phyloP scores from a whole-genome alignment of 768 basidiomycete genomes.

The Gymnopilus junonius region DNA sequence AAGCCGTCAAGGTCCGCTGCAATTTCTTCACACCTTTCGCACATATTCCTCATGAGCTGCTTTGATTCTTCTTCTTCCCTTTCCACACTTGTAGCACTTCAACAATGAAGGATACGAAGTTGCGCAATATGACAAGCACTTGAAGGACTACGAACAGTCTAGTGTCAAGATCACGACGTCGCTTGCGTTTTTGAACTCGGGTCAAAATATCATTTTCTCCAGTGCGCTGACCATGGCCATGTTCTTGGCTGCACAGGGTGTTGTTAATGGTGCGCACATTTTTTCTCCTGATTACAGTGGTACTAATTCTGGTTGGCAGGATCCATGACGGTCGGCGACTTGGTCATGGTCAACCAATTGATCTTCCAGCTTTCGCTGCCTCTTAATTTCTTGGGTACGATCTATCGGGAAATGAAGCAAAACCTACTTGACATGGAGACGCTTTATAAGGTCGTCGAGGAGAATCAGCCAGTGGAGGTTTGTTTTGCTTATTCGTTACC shows the following conservation, averaged over 20 bases:
- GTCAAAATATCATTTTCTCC: constrained; percentile 97
- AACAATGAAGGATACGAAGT: constrained; percentile 96
- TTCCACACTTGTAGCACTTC: constrained; percentile 69
- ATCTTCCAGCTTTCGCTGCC: constrained; percentile 97
- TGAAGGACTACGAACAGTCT: constrained; percentile 86
- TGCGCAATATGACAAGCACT: constrained; percentile 87
- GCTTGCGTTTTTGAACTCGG: constrained; percentile 91
- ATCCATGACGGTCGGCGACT: constrained; percentile 97
- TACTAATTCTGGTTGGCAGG: constrained; percentile 47
- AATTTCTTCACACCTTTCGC: not conserved
- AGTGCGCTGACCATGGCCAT: constrained; percentile 92
- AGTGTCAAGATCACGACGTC: constrained; percentile 96
- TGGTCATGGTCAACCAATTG: constrained; percentile 99
- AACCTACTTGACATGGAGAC: constrained; percentile 98
- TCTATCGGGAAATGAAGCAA: constrained; percentile 96
- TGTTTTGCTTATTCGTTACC: not conserved
- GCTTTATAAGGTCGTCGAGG: constrained; percentile 85
- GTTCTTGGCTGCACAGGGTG: constrained; percentile 95
- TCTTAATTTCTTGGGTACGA: constrained; percentile 95
- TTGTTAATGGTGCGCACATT: constrained; percentile 73
- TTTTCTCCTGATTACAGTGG: not conserved
- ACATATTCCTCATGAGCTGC: constrained; percentile 8
- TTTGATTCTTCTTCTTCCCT: constrained; percentile 4
- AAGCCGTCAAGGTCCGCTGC: constrained; percentile 88
- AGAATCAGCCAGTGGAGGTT: constrained; percentile 77